Evolutionary conservation across 805 yeast species (phyloP).

Genomic region (Starmera amethionina): DNA sequence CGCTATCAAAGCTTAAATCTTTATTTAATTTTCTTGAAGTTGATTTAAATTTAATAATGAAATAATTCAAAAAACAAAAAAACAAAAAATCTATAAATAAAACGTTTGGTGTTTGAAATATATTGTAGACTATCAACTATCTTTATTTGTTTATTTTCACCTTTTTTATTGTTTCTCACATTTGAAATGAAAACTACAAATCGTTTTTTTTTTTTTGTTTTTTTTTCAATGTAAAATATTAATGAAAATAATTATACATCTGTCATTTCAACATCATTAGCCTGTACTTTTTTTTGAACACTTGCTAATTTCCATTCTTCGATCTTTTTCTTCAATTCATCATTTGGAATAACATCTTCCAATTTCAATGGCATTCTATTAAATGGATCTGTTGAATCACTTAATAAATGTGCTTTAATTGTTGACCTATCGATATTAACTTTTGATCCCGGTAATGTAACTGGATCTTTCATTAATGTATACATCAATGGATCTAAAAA

Average conservation of each 20-base stretch:
- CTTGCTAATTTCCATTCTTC: conserved; percentile 26
- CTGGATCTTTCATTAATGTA: conserved; percentile 94
- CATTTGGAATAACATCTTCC: conserved; percentile 80
- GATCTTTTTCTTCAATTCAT: conserved; percentile 55
- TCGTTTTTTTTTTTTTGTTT: no score
- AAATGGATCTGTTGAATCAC: conserved; percentile 96
- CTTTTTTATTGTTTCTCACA: no score
- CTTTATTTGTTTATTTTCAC: no score
- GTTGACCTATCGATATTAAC: conserved; percentile 84
- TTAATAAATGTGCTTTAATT: conserved; percentile 83
- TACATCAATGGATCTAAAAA: conserved; percentile 95
- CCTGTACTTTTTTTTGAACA: conserved; percentile 2
- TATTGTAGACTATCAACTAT: no score
- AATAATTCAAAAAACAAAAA: conserved; percentile 1
- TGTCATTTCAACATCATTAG: conserved; percentile 10
- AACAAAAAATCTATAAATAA: no score
- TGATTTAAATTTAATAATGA: conserved; percentile 10
- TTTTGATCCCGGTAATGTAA: conserved; percentile 79
- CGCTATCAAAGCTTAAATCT: conserved; percentile 91
- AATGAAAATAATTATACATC: conserved; percentile 1
- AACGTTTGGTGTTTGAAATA: no score
- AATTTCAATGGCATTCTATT: conserved; percentile 84
- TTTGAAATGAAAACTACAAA: no score
- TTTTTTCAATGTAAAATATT: no score
- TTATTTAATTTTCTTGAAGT: conserved; percentile 3